Percentiles rank a stretch among this genome's conserved stretches.
These are phyloP conservation scores for Boletus reticulatus DNA, from an alignment of 768 basidiomycete species.

Conservation along the genomic window DNA sequence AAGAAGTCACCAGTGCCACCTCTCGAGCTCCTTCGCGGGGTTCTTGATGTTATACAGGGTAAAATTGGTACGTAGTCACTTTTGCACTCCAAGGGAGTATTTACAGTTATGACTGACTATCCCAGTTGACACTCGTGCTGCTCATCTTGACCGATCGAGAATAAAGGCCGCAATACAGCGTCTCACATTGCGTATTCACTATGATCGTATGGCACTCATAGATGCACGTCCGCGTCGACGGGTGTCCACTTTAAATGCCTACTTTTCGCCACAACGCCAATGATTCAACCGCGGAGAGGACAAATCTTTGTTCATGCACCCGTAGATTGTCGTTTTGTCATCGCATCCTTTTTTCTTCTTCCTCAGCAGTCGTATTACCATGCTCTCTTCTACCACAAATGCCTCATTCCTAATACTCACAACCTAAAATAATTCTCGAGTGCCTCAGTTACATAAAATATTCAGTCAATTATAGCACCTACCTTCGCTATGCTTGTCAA, in stretches of 20 bases:
- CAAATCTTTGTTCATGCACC: neutral
- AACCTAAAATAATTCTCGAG: neutral
- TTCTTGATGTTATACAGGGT: conserved; percentile 53
- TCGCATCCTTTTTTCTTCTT: neutral
- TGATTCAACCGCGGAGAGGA: neutral
- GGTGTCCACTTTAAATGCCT: conserved; percentile 28
- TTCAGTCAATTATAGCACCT: conserved; percentile 20
- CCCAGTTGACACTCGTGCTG: conserved; percentile 69
- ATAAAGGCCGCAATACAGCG: conserved; percentile 69
- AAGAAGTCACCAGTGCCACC: conserved; percentile 37
- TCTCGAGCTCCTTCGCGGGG: conserved; percentile 47
- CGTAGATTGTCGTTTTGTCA: neutral
- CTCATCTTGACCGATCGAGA: conserved; percentile 73
- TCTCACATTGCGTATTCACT: conserved; percentile 59
- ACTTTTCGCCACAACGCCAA: conserved; percentile 27
- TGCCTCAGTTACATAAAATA: conserved; percentile 18
- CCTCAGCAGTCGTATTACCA: neutral
- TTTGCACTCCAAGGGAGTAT: neutral
- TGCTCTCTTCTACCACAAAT: neutral
- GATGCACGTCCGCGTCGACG: conserved; percentile 19
- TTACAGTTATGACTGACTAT: neutral
- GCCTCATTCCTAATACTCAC: neutral
- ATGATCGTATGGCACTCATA: conserved; percentile 46
- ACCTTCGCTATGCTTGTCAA: neutral
- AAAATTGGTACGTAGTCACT: conserved; percentile 52